A percentile compares a stretch with the other conserved stretches of the same genome.
Evolutionary conservation across 2,329 filamentous ascomycete genomes (phyloP).

Genomic region (Huntiella moniliformis): DNA sequence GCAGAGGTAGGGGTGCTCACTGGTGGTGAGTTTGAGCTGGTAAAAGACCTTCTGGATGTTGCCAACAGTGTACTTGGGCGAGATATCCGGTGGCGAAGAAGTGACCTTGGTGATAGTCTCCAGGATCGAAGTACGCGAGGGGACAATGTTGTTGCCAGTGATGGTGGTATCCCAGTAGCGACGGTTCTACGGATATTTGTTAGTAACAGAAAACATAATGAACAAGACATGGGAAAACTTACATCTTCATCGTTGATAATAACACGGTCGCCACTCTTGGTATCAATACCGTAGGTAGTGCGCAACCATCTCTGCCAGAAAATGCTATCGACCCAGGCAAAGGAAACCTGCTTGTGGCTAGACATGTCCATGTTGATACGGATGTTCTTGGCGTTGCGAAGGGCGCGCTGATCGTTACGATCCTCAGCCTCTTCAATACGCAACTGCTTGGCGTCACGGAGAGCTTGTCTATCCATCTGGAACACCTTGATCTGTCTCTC

Average conservation of each 20-base stretch:
- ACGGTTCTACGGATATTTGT: constrained; percentile 44
- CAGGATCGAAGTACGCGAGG: constrained; percentile 75
- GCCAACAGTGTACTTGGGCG: constrained; percentile 59
- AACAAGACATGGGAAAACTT: constrained; percentile 25
- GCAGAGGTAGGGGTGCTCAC: constrained; percentile 40
- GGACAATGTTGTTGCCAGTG: constrained; percentile 75
- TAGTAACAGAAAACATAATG: constrained; percentile 15
- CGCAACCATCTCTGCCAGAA: constrained; percentile 97
- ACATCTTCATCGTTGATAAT: constrained; percentile 96
- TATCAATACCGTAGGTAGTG: constrained; percentile 84
- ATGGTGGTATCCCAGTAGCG: constrained; percentile 88
- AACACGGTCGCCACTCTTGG: constrained; percentile 73
- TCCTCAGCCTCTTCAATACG: constrained; percentile 94
- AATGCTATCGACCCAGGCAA: constrained; percentile 91
- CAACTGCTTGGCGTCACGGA: constrained; percentile 84
- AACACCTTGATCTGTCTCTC: constrained; percentile 85
- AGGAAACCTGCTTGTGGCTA: constrained; percentile 73
- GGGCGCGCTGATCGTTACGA: constrained; percentile 69
- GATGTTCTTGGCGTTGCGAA: constrained; percentile 76
- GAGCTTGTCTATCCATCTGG: constrained; percentile 79
- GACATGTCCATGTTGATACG: constrained; percentile 79
- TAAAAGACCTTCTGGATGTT: constrained; percentile 54
- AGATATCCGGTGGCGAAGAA: constrained; percentile 48
- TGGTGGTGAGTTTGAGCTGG: constrained; percentile 38
- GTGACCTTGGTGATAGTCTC: constrained; percentile 64